Conservation (phyloP, 2,329 filamentous ascomycete genomes). For the Exophiala xenobiotica region DNA sequence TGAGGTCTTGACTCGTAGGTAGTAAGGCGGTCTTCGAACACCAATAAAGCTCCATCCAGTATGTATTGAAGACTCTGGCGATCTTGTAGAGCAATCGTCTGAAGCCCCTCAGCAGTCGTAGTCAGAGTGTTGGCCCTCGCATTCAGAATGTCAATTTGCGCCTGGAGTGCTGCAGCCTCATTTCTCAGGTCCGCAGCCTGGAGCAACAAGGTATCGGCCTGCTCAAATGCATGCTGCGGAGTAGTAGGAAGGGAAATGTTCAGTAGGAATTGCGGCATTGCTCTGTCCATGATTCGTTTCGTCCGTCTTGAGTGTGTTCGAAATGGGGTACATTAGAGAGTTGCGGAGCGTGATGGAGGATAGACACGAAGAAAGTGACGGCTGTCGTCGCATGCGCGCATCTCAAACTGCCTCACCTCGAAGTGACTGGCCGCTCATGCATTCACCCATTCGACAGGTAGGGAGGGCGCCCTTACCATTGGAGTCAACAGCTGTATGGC, state of each 20-base stretch:
- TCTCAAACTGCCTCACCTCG: too few species aligned
- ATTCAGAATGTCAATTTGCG: slow-evolving; percentile 7
- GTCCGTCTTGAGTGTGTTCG: not conserved
- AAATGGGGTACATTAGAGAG: not conserved
- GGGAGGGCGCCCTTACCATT: too few species aligned
- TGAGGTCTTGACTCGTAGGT: slow-evolving; percentile 2
- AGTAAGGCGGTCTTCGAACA: not conserved
- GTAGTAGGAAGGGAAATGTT: slow-evolving; percentile 9
- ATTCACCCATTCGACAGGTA: not conserved
- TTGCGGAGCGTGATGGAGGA: not conserved
- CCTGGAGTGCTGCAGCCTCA: slow-evolving; percentile 6
- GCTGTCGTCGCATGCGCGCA: too few species aligned
- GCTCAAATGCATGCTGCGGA: slow-evolving; percentile 14
- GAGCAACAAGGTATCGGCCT: slow-evolving; percentile 11
- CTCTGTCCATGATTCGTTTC: slow-evolving; percentile 8
- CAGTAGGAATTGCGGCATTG: slow-evolving; percentile 9
- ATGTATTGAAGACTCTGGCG: slow-evolving; percentile 11
- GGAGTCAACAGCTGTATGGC: not conserved
- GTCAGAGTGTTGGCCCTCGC: slow-evolving; percentile 12
- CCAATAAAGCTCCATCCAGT: slow-evolving; percentile 5
- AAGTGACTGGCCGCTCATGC: not conserved
- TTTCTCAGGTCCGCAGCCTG: slow-evolving; percentile 12
- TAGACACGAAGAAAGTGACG: not conserved
- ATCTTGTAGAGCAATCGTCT: slow-evolving; percentile 12
- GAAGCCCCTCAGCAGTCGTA: slow-evolving; percentile 14